Conservation (phyloP, 2,329 filamentous ascomycete genomes). For the Pestalotiopsis sp. region DNA sequence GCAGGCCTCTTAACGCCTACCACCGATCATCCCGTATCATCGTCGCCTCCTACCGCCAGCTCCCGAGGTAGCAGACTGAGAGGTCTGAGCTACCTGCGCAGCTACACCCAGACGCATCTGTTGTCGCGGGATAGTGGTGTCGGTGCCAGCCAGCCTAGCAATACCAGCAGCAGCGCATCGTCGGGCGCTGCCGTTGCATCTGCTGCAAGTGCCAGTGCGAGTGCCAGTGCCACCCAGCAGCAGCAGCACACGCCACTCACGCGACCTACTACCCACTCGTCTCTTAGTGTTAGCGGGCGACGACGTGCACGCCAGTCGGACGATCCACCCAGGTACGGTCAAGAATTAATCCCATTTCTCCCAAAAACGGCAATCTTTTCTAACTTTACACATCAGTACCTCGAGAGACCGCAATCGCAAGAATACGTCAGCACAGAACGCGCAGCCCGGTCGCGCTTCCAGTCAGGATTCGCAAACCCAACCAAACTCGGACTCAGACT, state of each 20-base stretch:
- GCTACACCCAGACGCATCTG: slow-evolving; percentile 17
- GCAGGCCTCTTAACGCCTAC: slow-evolving; percentile 28
- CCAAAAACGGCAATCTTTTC: not conserved
- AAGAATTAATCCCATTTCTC: not conserved
- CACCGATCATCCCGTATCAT: slow-evolving; percentile 21
- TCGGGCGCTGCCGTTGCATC: not conserved
- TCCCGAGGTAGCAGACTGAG: slow-evolving; percentile 25
- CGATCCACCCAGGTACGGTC: slow-evolving; percentile 2
- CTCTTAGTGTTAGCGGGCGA: slow-evolving; percentile 2
- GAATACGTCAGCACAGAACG: slow-evolving; percentile 3
- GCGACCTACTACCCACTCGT: slow-evolving; percentile 4
- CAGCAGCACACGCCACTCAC: slow-evolving; percentile 2
- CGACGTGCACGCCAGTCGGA: slow-evolving; percentile 1
- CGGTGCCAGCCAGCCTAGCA: not conserved
- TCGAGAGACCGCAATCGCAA: not conserved
- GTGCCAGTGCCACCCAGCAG: not conserved
- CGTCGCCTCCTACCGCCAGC: slow-evolving; percentile 18
- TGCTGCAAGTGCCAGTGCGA: not conserved
- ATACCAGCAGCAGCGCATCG: not conserved
- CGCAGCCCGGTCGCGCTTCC: not conserved
- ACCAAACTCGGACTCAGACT: not conserved
- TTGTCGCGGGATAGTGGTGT: slow-evolving; percentile 13
- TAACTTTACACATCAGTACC: not conserved
- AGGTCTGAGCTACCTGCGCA: slow-evolving; percentile 28
- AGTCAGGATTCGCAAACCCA: not conserved